Evolutionary conservation across 305 asterid genomes (phyloP).

Genomic region (Fraxinus angustifolia): DNA sequence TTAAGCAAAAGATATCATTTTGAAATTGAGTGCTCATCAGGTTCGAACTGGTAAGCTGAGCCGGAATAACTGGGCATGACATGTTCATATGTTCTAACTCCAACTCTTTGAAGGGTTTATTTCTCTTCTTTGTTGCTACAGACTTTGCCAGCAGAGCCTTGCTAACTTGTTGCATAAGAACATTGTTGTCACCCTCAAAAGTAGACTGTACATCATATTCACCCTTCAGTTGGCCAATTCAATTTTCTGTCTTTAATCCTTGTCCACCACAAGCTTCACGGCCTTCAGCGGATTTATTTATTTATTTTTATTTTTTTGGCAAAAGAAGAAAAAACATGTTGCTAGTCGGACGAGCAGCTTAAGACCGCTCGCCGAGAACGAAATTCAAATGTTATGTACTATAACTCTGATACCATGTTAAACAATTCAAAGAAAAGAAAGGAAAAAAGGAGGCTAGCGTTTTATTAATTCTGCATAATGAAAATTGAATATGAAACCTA

Average conservation of each 20-base stretch:
- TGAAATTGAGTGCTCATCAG: slow-evolving; percentile 55
- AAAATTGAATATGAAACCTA: too few relatives aligned
- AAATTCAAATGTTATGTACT: too few relatives aligned
- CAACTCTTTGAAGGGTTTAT: slow-evolving; percentile 68
- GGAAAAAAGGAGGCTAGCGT: too few relatives aligned
- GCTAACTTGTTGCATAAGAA: slow-evolving; percentile 99
- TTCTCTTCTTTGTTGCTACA: slow-evolving; percentile 49
- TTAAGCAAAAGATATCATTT: slow-evolving; percentile 72
- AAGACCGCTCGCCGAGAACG: too few relatives aligned
- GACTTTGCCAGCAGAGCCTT: slow-evolving; percentile 84
- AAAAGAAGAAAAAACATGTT: too few relatives aligned
- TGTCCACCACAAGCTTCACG: slow-evolving; percentile 99
- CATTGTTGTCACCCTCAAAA: slow-evolving; percentile 98
- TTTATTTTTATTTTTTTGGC: too few relatives aligned
- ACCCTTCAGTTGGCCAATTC: slow-evolving; percentile 84
- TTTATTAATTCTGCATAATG: too few relatives aligned
- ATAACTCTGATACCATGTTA: too few relatives aligned
- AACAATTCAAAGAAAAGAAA: too few relatives aligned
- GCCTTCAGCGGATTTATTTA: slow-evolving; percentile 41
- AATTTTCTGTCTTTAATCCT: slow-evolving; percentile 90
- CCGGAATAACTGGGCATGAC: slow-evolving; percentile 56
- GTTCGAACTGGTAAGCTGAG: slow-evolving; percentile 45
- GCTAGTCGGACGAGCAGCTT: too few relatives aligned
- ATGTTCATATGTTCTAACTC: slow-evolving; percentile 92
- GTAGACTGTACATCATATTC: slow-evolving; percentile 94